phyloP scores from a whole-genome alignment of 345 rosid species.

The Hibiscus trionum region DNA sequence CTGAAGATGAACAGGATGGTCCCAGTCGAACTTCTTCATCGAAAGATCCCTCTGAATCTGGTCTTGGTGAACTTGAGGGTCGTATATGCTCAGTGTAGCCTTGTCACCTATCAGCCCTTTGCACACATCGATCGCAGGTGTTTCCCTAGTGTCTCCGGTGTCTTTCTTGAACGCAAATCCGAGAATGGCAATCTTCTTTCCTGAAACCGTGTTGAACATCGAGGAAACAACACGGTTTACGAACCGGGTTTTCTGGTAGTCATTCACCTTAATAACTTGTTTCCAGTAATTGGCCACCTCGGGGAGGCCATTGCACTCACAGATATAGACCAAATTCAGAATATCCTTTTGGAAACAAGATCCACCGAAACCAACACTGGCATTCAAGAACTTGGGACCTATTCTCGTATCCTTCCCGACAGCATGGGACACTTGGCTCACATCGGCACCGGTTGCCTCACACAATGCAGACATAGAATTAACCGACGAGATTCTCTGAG shows the following conservation, averaged over 20 bases:
- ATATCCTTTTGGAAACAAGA: conserved; percentile 71
- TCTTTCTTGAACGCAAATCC: conserved; percentile 74
- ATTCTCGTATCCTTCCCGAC: conserved; percentile 60
- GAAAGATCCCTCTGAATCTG: conserved; percentile 57
- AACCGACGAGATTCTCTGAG: conserved; percentile 64
- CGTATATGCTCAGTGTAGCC: conserved; percentile 52
- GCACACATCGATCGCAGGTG: conserved; percentile 72
- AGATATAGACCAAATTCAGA: conserved; percentile 56
- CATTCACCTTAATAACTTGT: conserved; percentile 67
- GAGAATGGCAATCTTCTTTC: conserved; percentile 57
- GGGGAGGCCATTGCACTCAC: conserved; percentile 61
- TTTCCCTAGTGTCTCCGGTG: conserved; percentile 77
- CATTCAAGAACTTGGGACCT: conserved; percentile 62
- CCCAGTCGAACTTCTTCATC: conserved; percentile 74
- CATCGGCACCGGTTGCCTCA: conserved; percentile 72
- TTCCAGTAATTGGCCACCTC: conserved; percentile 69
- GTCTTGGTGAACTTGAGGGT: conserved; percentile 54
- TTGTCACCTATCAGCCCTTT: conserved; percentile 54
- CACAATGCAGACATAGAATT: conserved; percentile 77
- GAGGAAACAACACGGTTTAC: conserved; percentile 58
- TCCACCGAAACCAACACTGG: conserved; percentile 73
- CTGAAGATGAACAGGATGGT: conserved; percentile 51
- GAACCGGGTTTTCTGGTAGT: conserved; percentile 57
- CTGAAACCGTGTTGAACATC: conserved; percentile 56
- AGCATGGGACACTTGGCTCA: conserved; percentile 51